These are phyloP conservation scores for Coprinopsis strossmayeri DNA, from an alignment of 768 basidiomycete species.

Conservation along the genomic window DNA sequence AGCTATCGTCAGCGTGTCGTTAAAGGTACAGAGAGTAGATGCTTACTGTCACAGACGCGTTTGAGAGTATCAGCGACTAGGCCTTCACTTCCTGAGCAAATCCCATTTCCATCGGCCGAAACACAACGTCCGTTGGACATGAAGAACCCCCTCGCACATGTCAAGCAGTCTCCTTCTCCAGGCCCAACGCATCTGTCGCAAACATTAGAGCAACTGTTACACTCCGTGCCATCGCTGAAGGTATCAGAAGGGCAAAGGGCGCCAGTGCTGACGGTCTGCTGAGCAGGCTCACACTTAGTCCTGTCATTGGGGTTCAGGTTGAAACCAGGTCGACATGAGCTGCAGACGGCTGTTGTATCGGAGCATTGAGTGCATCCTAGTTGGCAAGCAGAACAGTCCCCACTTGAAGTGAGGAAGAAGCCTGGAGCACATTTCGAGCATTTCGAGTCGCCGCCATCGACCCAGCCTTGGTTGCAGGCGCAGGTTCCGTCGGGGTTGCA, in stretches of 20 bases:
- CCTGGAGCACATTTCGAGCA: constrained; percentile 70
- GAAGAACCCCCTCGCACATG: constrained; percentile 58
- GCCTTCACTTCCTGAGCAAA: constrained; percentile 54
- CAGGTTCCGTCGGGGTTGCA: constrained; percentile 67
- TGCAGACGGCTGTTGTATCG: constrained; percentile 59
- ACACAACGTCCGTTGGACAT: constrained; percentile 65
- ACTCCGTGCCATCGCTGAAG: constrained; percentile 48
- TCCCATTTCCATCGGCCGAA: constrained; percentile 52
- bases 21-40: not conserved
- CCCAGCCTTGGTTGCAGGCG: constrained; percentile 73
- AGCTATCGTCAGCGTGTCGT: constrained; percentile 7
- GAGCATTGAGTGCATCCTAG: constrained; percentile 70
- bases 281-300: constrained; percentile 55
- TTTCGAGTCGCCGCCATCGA: constrained; percentile 55
- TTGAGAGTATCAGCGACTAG: constrained; percentile 76
- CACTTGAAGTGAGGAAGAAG: constrained; percentile 65
- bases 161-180: constrained; percentile 60
- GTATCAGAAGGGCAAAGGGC: constrained; percentile 58
- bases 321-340: constrained; percentile 62
- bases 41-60: constrained; percentile 71
- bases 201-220: constrained; percentile 50
- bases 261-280: constrained; percentile 45
- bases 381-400: constrained; percentile 73
- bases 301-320: constrained; percentile 54
- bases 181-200: constrained; percentile 66